Conservation (phyloP, 257 asterid genomes). For the Orobanche coerulescens region DNA sequence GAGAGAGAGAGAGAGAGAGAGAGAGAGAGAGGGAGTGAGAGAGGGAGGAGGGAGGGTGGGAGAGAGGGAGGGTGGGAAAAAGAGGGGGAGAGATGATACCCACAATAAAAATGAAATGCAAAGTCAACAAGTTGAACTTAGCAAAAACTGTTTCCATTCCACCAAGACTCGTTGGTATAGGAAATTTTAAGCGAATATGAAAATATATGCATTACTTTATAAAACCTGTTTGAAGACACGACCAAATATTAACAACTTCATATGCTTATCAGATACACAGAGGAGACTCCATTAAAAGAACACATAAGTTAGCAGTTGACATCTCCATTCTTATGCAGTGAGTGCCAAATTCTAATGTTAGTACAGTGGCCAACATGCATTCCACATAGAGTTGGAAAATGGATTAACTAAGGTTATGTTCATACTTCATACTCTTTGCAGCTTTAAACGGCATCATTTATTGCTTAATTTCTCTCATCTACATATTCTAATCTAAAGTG, state of each 20-base stretch:
- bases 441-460: background rate
- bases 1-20: too few relatives aligned
- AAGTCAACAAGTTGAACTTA: background rate
- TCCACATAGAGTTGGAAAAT: background rate
- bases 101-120: too few relatives aligned
- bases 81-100: background rate
- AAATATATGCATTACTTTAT: background rate
- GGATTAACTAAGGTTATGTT: background rate
- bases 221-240: background rate
- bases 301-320: background rate
- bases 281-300: background rate
- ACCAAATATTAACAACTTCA: background rate
- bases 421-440: conserved; percentile 6
- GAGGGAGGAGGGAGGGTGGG: too few relatives aligned
- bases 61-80: background rate
- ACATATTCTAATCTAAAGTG: background rate
- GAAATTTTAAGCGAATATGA: background rate
- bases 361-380: background rate
- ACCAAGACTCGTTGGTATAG: background rate
- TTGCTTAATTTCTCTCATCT: background rate
- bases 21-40: too few relatives aligned
- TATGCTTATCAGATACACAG: background rate
- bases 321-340: too few relatives aligned
- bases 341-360: background rate
- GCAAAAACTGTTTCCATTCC: background rate